Evolutionary conservation across 208 protist species (phyloP).

Genomic region (Trichomonas gallinae): DNA sequence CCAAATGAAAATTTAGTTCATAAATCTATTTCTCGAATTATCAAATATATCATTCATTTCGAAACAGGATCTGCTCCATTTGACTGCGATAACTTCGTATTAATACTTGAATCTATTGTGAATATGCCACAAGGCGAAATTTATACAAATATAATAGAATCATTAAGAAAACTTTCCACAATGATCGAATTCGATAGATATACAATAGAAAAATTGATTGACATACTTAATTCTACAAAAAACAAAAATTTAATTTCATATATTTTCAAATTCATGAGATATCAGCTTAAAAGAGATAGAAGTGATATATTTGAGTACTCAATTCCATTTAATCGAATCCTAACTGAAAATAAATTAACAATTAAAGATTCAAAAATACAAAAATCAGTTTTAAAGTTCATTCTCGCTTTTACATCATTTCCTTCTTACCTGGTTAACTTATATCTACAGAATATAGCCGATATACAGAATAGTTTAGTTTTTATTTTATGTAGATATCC

Average conservation of each 20-base stretch:
- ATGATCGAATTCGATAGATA: not conserved
- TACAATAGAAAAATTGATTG: not conserved
- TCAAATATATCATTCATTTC: not conserved
- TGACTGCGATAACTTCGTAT: not conserved
- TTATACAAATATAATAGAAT: not conserved
- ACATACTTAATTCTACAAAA: not conserved
- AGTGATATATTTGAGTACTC: not conserved
- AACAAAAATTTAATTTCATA: not conserved
- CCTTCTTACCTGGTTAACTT: not conserved
- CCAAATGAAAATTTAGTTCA: not conserved
- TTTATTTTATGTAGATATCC: not conserved
- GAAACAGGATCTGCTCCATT: not conserved
- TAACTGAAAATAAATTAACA: not conserved
- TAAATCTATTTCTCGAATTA: not conserved
- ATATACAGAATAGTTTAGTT: not conserved
- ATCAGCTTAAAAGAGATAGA: not conserved
- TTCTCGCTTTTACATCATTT: not conserved
- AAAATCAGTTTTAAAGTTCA: not conserved
- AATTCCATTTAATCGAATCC: not conserved
- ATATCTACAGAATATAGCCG: not conserved
- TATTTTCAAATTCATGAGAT: not conserved
- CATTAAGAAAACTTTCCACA: not conserved
- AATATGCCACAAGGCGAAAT: not conserved
- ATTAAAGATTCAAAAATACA: not conserved
- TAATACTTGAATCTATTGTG: not conserved